Conservation (phyloP, 1,284 basidiomycete species). For the Irpex sp. region DNA sequence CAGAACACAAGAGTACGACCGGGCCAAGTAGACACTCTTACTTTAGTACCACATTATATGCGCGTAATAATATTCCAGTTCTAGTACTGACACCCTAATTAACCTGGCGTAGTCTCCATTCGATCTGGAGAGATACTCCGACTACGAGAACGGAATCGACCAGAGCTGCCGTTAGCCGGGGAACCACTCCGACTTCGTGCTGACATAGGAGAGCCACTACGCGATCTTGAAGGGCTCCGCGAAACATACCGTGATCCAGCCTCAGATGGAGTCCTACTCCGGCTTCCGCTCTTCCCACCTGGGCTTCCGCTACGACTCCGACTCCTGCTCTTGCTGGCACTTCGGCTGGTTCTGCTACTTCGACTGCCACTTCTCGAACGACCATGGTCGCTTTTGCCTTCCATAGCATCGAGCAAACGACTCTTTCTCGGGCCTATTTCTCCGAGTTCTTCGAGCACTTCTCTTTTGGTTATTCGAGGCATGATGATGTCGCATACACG, state of each 20-base stretch:
- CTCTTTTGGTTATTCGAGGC: slow-evolving; percentile 84
- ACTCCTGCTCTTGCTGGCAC: not conserved
- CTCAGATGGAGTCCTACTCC: slow-evolving; percentile 37
- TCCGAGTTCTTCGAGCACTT: slow-evolving; percentile 87
- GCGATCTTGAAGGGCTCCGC: slow-evolving; percentile 54
- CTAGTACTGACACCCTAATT: not conserved
- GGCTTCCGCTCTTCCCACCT: slow-evolving; percentile 28
- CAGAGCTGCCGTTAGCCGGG: slow-evolving; percentile 38
- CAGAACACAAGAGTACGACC: slow-evolving; percentile 55
- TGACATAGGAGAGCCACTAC: slow-evolving; percentile 41
- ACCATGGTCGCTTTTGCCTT: slow-evolving; percentile 57
- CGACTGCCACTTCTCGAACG: slow-evolving; percentile 27
- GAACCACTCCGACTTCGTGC: slow-evolving; percentile 61
- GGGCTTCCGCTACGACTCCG: slow-evolving; percentile 33
- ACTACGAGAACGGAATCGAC: slow-evolving; percentile 22
- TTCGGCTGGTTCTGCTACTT: slow-evolving; percentile 17
- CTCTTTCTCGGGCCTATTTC: slow-evolving; percentile 84
- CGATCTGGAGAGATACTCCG: slow-evolving; percentile 24
- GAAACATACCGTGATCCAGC: slow-evolving; percentile 58
- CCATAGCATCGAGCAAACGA: slow-evolving; percentile 78
- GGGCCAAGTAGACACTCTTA: slow-evolving; percentile 31
- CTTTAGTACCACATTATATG: not conserved
- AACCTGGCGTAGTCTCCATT: slow-evolving; percentile 15
- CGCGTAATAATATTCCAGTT: not conserved
- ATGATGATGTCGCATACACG: slow-evolving; percentile 96